Evolutionary conservation across 768 basidiomycete genomes (phyloP), one percentile per base, ranked within the genome.

Genomic region (Leucocoprinus leucothites): DNA sequence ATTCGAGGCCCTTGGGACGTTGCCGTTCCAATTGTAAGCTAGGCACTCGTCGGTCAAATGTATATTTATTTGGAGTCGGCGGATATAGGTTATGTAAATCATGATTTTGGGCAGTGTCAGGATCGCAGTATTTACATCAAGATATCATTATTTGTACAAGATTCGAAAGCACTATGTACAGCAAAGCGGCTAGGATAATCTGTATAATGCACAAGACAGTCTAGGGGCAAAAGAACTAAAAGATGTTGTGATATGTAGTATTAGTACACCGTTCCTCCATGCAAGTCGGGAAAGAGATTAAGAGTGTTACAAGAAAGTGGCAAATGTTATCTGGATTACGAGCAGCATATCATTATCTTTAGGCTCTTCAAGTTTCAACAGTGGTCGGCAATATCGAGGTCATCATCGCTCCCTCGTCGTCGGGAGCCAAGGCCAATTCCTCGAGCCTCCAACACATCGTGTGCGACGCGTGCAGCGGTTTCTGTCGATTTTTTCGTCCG

Each of bases 1-100:
- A 87, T 94, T 67, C 82, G 89, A 57, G 92, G 92, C 8, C 88
- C 91, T 58, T 94, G 92, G 92, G 92, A 94, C 67, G 88, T 89
- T 48, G 57, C 51, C 46, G 31, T 50, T 36, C 52, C 53, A 22
- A 47, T 48, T 38, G 48, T 60, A 45, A 44, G 41, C 26, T 51
- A 45, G 40, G 21, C 31, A 48, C 45, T 21, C 13, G 25, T 51
- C n/a, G n/a, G n/a, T 31, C 31, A 11, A 11, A 5, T 31, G 5
- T 31, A 11, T 31, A 31, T 31, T 31, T 31, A 31, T 5, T 31
- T 11, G 51, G 21, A 36, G 31, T 51, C 44, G 48, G 49, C 43
- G 50, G 41, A 38, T 19, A 25, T 51, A 38, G 51, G 26, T 36
- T 38, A 48, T 1, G 22, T 49, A 9, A 14, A 41, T 40, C 22